Percentiles rank a stretch among this genome's conserved stretches.
Conservation (phyloP, 2,329 filamentous ascomycete genomes). For the Fusarium subtropicale region DNA sequence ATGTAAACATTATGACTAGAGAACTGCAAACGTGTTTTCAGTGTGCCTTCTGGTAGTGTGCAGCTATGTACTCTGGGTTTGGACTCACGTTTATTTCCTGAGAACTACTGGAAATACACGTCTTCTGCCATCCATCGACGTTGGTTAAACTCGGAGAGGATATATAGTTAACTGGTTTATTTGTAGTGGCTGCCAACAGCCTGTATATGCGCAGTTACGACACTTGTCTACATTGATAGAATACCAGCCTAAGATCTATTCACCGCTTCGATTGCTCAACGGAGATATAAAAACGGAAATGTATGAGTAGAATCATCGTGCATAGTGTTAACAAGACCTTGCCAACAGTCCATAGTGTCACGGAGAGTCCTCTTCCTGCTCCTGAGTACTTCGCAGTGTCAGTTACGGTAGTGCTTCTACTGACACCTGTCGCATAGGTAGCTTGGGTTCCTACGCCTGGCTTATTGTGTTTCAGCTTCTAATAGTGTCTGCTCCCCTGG, state of each 20-base stretch:
- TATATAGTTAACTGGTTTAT: background rate
- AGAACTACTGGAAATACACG: background rate
- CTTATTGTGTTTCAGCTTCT: conserved; percentile 5
- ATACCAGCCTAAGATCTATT: background rate
- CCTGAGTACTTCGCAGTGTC: background rate
- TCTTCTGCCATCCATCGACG: background rate
- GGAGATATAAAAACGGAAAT: background rate
- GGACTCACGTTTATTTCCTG: background rate
- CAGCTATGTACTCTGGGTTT: background rate
- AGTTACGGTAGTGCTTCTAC: background rate
- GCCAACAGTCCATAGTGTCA: background rate
- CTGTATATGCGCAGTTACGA: conserved; percentile 5
- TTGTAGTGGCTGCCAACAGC: background rate
- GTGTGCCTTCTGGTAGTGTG: background rate
- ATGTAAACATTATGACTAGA: background rate
- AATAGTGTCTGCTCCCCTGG: background rate
- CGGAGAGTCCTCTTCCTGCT: background rate
- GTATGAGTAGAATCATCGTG: background rate
- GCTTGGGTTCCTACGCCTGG: conserved; percentile 4
- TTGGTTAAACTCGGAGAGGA: background rate
- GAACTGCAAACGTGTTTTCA: background rate
- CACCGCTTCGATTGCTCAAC: background rate
- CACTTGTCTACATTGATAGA: conserved; percentile 4
- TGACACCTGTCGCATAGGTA: background rate
- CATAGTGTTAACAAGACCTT: background rate